Base-by-base conservation (phyloP, 495 filamentous ascomycete genomes). In the Alectoria sarmentosa region DNA sequence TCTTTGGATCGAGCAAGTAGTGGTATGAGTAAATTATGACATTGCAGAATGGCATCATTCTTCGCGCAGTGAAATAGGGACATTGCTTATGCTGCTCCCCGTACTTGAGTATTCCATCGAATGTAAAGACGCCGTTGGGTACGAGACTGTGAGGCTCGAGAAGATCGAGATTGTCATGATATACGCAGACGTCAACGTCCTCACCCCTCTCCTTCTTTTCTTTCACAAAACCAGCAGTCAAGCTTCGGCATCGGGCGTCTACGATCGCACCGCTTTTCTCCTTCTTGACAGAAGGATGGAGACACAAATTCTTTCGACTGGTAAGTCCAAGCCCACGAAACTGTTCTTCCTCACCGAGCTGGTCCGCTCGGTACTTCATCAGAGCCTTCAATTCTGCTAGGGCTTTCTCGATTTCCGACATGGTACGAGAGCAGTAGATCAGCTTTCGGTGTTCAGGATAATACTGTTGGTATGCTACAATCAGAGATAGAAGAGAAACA, bases 11-110 rank as follows among this genome's bases (percentile, higher is more conserved):
- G 3, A 99, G 82, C 7, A 99, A 85, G 71, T 98, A 99, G 76
- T 99, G 94, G 72, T 98, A 99, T 13, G 94, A 98, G 74, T 98
- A 99, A 63, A 99, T 98, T 70, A 99, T 96, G 71, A 99, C 90
- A 76, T 99, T 96, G 81, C 93, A 98, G 73, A 89, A 96, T 60
- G 91, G 86, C 93, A 99, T 98, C 94, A 99, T 99, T 66, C 94
- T 85, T 61, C 94, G 82, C 41, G 90, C 89, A 30, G 91, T 96
- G 69, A 99, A 99, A 72, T 99, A 99, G 0, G 94, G 95, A 70
- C 94, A 99, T 73, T 96, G 94, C 70, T 95, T 98, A 60, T 96
- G 87, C 75, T 96, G 79, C 75, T 99, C 92, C 49, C 94, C 93
- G 67, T 99, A 96, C 66, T 81, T 83, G 44, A 92, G 72, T 11